Percentiles rank a stretch among this genome's conserved stretches.
Evolutionary conservation across 2,329 filamentous ascomycete species (phyloP).

Genomic region (Amesomyces nigricolor): DNA sequence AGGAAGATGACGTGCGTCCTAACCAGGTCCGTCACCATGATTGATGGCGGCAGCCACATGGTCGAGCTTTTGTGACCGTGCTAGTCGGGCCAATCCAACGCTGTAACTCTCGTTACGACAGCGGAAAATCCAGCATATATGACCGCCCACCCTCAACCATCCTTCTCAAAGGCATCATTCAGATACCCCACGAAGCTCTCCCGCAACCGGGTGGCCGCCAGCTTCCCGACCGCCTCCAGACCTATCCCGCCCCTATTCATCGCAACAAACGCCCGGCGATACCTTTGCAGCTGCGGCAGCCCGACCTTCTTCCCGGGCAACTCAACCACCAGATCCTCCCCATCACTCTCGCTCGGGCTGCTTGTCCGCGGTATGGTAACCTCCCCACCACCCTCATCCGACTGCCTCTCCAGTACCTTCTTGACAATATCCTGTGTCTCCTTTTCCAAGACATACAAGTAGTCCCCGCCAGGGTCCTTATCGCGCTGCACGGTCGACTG

Average conservation of each 20-base stretch:
- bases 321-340: slow-evolving; percentile 53
- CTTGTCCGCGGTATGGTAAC: slow-evolving; percentile 35
- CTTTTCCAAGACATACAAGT: slow-evolving; percentile 73
- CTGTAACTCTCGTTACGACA: no score
- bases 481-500: slow-evolving; percentile 63
- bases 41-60: no score
- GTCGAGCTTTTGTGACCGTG: no score
- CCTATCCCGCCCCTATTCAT: slow-evolving; percentile 67
- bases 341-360: slow-evolving; percentile 22
- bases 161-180: slow-evolving; percentile 59
- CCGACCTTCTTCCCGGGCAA: slow-evolving; percentile 62
- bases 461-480: slow-evolving; percentile 62
- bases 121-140: no score
- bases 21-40: no score
- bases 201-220: slow-evolving; percentile 50
- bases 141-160: slow-evolving; percentile 30
- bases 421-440: slow-evolving; percentile 73
- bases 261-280: slow-evolving; percentile 70
- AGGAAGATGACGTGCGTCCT: no score
- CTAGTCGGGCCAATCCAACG: no score
- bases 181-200: slow-evolving; percentile 62
- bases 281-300: slow-evolving; percentile 69
- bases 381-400: slow-evolving; percentile 56
- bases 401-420: slow-evolving; percentile 62
- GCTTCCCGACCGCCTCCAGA: slow-evolving; percentile 48